Conservation (phyloP, 345 rosid genomes). For the Heritiera fomes region DNA sequence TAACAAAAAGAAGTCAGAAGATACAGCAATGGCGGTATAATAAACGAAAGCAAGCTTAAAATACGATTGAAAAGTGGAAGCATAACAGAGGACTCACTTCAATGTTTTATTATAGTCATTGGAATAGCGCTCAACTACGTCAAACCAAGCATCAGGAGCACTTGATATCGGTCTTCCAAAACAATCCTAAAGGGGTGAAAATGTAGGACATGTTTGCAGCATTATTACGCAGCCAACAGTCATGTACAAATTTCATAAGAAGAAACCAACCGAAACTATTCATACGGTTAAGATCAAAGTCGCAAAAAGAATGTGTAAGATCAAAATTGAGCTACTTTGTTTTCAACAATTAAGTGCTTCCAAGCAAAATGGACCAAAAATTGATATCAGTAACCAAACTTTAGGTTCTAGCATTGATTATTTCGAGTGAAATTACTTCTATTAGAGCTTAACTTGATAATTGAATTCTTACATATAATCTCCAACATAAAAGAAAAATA, state of each 20-base stretch:
- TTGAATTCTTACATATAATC: not conserved
- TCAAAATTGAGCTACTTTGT: not conserved
- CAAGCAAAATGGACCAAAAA: not conserved
- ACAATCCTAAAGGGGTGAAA: constrained; percentile 48
- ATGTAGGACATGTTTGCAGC: not conserved
- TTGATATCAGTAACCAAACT: not conserved
- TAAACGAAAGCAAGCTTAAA: not conserved
- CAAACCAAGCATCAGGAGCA: constrained; percentile 78
- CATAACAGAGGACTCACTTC: constrained; percentile 40
- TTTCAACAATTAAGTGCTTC: not conserved
- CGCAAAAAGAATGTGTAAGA: not conserved
- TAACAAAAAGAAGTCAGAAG: not conserved
- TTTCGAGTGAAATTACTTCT: not conserved
- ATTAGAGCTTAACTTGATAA: not conserved
- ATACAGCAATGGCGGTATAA: not conserved
- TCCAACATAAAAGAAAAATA: not conserved
- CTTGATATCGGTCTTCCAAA: constrained; percentile 71
- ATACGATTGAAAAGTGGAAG: not conserved
- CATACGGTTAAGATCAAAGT: not conserved
- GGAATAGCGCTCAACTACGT: constrained; percentile 65
- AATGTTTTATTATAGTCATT: constrained; percentile 70
- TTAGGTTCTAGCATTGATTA: not conserved
- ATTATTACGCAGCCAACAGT: not conserved
- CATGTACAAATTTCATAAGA: not conserved
- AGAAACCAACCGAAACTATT: not conserved